A percentile compares a stretch with the other conserved stretches of the same genome.
These are phyloP conservation scores for Phycomyces nitens DNA, from an alignment of 192 early-diverging fungal genomes.

Conservation along the genomic window DNA sequence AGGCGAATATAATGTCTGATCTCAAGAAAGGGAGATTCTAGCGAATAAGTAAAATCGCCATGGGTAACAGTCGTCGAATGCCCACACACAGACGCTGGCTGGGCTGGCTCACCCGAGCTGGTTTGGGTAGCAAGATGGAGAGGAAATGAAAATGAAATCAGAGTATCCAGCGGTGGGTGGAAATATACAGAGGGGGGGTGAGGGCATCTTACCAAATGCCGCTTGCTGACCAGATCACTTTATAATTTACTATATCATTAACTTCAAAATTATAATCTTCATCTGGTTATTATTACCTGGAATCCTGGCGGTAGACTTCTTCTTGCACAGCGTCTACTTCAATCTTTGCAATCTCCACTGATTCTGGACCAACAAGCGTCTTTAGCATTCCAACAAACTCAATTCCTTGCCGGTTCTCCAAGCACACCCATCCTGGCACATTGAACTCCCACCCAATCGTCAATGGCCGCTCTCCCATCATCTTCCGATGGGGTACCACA, in stretches of 20 bases:
- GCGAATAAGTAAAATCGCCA: too few species aligned
- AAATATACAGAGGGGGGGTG: conserved; percentile 19
- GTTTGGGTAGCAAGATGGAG: background rate
- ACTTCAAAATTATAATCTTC: conserved; percentile 1
- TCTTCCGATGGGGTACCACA: conserved; percentile 17
- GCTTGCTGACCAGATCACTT: conserved; percentile 7
- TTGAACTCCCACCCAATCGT: conserved; percentile 25
- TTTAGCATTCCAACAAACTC: conserved; percentile 26
- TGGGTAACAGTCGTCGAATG: too few species aligned
- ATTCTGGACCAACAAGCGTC: background rate
- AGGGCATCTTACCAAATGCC: conserved; percentile 12
- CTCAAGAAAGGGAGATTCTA: too few species aligned
- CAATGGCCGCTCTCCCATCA: conserved; percentile 23
- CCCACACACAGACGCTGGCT: too few species aligned
- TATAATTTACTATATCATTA: background rate
- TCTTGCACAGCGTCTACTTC: conserved; percentile 34
- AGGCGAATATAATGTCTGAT: too few species aligned
- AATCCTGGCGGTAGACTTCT: conserved; percentile 29
- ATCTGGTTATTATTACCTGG: conserved; percentile 8
- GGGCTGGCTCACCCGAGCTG: too few species aligned
- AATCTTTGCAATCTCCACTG: conserved; percentile 12
- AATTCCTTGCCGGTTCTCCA: conserved; percentile 9
- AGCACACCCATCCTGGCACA: conserved; percentile 27
- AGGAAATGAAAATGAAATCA: conserved; percentile 30
- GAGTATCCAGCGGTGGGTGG: conserved; percentile 21